Conservation (phyloP, 306 rosid genomes). For the Prunus mongolica region DNA sequence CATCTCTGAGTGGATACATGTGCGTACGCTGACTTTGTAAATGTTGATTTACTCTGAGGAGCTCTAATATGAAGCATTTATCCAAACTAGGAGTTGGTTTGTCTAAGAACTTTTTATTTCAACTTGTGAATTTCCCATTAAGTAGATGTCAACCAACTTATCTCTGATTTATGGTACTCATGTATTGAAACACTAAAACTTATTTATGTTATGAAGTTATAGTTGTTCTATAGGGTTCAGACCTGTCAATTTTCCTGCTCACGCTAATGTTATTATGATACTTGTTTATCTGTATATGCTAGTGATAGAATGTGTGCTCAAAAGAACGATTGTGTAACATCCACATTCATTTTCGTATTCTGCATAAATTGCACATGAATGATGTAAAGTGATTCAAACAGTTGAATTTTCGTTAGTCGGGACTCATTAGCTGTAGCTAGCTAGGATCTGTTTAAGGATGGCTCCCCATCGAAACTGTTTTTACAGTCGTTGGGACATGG, state of each 20-base stretch:
- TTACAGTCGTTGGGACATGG: neutral
- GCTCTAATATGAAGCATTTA: neutral
- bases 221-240: neutral
- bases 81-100: constrained; percentile 1
- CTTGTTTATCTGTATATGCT: neutral
- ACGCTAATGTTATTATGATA: no score
- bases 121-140: neutral
- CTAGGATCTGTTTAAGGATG: neutral
- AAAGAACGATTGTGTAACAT: neutral
- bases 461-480: neutral
- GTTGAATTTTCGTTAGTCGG: neutral
- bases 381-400: neutral
- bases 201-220: neutral
- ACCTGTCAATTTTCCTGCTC: neutral
- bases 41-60: neutral
- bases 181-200: neutral
- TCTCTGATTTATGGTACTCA: neutral
- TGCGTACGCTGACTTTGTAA: neutral
- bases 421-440: neutral
- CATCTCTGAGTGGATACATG: neutral
- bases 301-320: neutral
- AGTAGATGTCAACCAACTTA: neutral
- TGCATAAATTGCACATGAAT: neutral
- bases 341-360: neutral
- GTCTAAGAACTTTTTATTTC: neutral